Evolutionary conservation across 2,329 filamentous ascomycete species (phyloP).

Genomic region (Penicillium sp.): DNA sequence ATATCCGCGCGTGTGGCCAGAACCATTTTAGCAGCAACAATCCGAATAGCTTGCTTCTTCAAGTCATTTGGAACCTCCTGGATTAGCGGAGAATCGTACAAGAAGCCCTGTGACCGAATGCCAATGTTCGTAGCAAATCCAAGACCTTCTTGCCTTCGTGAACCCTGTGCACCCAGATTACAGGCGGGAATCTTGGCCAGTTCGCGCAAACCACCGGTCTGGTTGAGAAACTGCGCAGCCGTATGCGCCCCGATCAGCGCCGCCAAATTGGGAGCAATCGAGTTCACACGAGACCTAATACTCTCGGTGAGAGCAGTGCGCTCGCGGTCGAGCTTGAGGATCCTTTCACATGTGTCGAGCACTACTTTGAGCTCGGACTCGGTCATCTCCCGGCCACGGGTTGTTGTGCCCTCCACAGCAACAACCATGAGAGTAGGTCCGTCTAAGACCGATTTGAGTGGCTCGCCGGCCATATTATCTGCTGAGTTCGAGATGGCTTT

Average conservation of each 20-base stretch:
- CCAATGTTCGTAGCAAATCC: conserved; percentile 93
- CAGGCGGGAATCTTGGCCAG: conserved; percentile 91
- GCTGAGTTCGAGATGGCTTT: conserved; percentile 74
- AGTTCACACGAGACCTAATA: conserved; percentile 93
- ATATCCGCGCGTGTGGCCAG: conserved; percentile 91
- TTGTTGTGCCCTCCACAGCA: conserved; percentile 89
- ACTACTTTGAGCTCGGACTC: conserved; percentile 74
- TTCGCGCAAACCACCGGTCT: conserved; percentile 82
- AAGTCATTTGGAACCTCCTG: conserved; percentile 80
- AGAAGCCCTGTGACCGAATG: conserved; percentile 85
- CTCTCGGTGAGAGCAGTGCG: conserved; percentile 88
- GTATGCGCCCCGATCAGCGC: conserved; percentile 88
- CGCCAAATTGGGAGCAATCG: conserved; percentile 93
- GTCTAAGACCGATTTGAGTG: conserved; percentile 79
- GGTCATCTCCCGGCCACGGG: conserved; percentile 75
- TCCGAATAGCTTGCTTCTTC: conserved; percentile 91
- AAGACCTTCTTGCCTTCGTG: conserved; percentile 77
- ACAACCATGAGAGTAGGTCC: conserved; percentile 94
- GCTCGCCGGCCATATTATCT: conserved; percentile 74
- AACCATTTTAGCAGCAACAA: conserved; percentile 88
- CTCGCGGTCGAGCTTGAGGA: conserved; percentile 80
- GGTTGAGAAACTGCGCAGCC: conserved; percentile 94
- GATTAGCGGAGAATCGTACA: conserved; percentile 90
- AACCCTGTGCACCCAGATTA: conserved; percentile 87
- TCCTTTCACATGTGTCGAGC: conserved; percentile 79